Evolutionary conservation across 305 asterid genomes (phyloP).

Genomic region (Nicotiana rustica): DNA sequence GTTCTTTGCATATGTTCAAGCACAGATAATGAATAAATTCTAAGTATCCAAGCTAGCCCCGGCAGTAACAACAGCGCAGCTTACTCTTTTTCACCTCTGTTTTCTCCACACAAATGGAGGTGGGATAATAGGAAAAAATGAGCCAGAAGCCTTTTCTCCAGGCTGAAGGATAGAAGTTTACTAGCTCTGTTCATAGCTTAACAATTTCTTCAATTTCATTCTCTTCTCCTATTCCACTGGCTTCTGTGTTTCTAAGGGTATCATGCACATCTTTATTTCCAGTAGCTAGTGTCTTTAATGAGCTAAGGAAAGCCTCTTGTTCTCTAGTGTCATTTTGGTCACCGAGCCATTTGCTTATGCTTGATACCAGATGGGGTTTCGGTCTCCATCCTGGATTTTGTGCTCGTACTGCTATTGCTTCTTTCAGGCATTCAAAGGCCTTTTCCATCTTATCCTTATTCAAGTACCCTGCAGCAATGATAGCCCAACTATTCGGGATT

Average conservation of each 20-base stretch:
- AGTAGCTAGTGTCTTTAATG: slow-evolving; percentile 37
- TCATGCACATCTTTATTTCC: slow-evolving; percentile 37
- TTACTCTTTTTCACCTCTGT: slow-evolving; percentile 12
- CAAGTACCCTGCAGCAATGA: slow-evolving; percentile 59
- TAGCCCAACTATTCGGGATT: slow-evolving; percentile 66
- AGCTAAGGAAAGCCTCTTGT: slow-evolving; percentile 54
- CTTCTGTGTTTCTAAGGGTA: slow-evolving; percentile 45
- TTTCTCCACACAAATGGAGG: not conserved
- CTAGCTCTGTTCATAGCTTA: slow-evolving; percentile 34
- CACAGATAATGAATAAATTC: not conserved
- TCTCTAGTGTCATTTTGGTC: slow-evolving; percentile 50
- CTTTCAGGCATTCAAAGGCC: slow-evolving; percentile 62
- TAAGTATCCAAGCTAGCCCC: not conserved
- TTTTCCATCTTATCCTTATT: slow-evolving; percentile 47
- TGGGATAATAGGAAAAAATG: slow-evolving; percentile 16
- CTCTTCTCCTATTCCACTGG: slow-evolving; percentile 45
- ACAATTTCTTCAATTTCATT: slow-evolving; percentile 48
- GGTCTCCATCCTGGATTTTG: slow-evolving; percentile 58
- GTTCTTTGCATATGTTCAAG: not conserved
- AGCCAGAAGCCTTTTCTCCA: not conserved
- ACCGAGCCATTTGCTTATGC: slow-evolving; percentile 56
- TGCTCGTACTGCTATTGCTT: slow-evolving; percentile 57
- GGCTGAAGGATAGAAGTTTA: not conserved
- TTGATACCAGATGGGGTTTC: slow-evolving; percentile 48
- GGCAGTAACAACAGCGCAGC: not conserved